Base-by-base conservation (phyloP, 1,284 basidiomycete species). In the Leccinum holopus region DNA sequence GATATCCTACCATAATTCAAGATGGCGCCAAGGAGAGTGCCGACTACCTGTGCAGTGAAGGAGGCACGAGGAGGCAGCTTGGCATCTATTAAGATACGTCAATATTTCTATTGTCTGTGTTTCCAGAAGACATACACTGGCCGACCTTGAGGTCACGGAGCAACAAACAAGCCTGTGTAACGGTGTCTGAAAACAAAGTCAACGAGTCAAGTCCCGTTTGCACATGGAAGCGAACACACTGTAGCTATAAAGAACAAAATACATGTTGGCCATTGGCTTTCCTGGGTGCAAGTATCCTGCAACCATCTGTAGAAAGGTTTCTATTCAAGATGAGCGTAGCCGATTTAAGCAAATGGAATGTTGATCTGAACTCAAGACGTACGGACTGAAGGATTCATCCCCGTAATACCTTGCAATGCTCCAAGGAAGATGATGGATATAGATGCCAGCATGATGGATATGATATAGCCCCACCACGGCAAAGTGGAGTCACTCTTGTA, bases 51-150 rank as follows among this genome's bases (percentile, higher is more conserved):
- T 44, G 86, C 84, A 10, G 79, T 77, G 70, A 90, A 88, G 1
- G 87, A 83, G 11, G 84, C 81, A 49, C 84, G 79, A 9, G 89
- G 90, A 25, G 87, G 84, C 25, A 91, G 77, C 77, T 91, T 91
- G 63, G 84, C 84, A 73, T 85, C 75, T 77, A n/a, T 52, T 14
- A 5, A 33, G 32, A 33, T 53, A 12, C 6, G 39, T 68, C 2
- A 44, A 21, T 16, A 3, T 2, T 44, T 4, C 10, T 16, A 21
- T 21, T 25, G 74, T 39, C 69, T 16, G 6, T 3, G 37, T 47
- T 16, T 3, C 9, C 7, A 16, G 11, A 54, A 44, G 16, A 58
- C 52, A 2, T 55, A 80, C 81, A 88, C 67, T 87, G 87, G 14
- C 82, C 84, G 7, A 88, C 80, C 70, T 88, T 87, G 66, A 82